phyloP scores from a whole-genome alignment of 768 basidiomycete species.

The Suillus cothurnatus region DNA sequence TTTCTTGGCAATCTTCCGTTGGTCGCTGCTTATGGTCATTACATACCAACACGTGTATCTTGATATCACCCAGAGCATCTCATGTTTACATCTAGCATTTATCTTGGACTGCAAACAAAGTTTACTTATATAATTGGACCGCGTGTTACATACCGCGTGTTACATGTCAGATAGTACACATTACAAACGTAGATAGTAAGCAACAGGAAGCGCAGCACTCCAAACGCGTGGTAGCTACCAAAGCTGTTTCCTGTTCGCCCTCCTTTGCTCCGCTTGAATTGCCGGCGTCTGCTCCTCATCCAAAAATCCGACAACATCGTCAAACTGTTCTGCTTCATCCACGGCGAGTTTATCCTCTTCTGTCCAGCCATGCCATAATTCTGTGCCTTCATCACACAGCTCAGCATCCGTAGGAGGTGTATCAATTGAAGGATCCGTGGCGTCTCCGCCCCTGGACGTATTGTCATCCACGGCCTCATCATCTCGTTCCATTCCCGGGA shows the following conservation, averaged over 20 bases:
- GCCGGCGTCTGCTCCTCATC: constrained; percentile 34
- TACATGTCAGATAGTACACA: constrained; percentile 7
- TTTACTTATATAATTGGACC: not conserved
- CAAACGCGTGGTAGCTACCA: constrained; percentile 5
- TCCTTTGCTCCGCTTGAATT: constrained; percentile 17
- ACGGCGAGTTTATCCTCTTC: constrained; percentile 33
- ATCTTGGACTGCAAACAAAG: constrained; percentile 6
- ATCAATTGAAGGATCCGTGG: constrained; percentile 34
- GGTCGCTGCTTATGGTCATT: not conserved
- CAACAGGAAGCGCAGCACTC: constrained; percentile 2
- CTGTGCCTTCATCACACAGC: constrained; percentile 17
- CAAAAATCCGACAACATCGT: constrained; percentile 35
- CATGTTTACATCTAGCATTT: constrained; percentile 4
- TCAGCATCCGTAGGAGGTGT: constrained; percentile 39
- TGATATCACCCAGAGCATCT: constrained; percentile 2
- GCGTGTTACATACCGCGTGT: constrained; percentile 1
- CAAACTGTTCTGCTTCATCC: constrained; percentile 35
- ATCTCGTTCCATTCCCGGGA: constrained; percentile 22
- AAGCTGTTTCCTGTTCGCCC: constrained; percentile 10
- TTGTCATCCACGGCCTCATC: constrained; percentile 24
- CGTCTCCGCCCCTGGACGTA: constrained; percentile 28
- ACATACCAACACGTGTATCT: constrained; percentile 6
- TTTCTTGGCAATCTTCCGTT: not conserved
- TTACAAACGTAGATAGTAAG: constrained; percentile 3
- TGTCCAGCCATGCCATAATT: constrained; percentile 23